Base-by-base conservation (phyloP, 495 filamentous ascomycete species). In the Penicillium argentinense region DNA sequence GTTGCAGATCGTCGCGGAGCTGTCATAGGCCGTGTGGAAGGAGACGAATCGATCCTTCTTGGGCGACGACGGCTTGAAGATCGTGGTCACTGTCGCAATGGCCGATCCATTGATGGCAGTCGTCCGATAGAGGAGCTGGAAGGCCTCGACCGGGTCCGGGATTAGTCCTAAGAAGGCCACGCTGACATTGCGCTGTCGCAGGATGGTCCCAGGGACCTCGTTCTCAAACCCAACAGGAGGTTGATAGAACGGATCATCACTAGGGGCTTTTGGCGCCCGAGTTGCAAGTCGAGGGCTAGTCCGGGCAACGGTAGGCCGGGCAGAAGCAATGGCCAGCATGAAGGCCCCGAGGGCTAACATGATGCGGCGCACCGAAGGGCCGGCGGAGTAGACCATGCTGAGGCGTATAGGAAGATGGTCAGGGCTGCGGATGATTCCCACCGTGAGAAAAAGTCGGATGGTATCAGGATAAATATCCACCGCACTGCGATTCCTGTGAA, bases 11-110 rank as follows among this genome's bases (percentile, higher is more conserved):
- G 57, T 50, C 2, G 55, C 54, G 2, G 63, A 57, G 42, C 59
- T 63, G 22, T 69, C 63, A 28, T 69, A 69, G 8, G 63, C 66
- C 7, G 63, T 69, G 19, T 63, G 59, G 48, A 63, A 67, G 0
- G 63, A 65, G 12, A 69, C 22, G 17, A 67, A 67, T n/a, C 63
- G 55, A 23, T 69, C 63, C 5, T 45, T 56, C 45, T 60, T 60
- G 9, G 63, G 42, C 4, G 21, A 19, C 4, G 21, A 17, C 0
- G 66, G 66, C 42, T 67, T 67, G 57, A 69, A 69, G 11, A 69
- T 39, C 5, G 66, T 69, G 3, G 66, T 69, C 14, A 67, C 63
- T 3, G 61, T 61, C 11, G 63, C 44, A 32, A 67, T 69, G 4
- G 66, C 61, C 0, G 66, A 62, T 8, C 66, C 66, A 38, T 69